Percentiles rank a stretch among this genome's conserved stretches.
phyloP scores from a whole-genome alignment of 768 basidiomycete genomes.

The Gyrodon lividus region DNA sequence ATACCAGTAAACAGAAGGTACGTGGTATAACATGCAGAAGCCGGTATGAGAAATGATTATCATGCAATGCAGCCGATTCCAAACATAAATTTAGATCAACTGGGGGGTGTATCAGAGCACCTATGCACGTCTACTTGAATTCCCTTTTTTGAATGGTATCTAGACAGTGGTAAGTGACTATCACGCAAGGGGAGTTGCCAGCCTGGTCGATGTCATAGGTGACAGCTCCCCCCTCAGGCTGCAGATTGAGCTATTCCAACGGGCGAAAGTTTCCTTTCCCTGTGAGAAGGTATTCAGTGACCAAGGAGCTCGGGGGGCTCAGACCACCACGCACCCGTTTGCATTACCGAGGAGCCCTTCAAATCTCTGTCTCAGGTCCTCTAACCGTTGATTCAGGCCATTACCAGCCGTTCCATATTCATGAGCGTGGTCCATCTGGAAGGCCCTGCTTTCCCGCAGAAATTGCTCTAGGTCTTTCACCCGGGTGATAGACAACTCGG shows the following conservation, averaged over 20 bases:
- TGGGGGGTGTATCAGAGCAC: too few relatives aligned
- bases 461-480: constrained; percentile 65
- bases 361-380: constrained; percentile 19
- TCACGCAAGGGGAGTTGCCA: too few relatives aligned
- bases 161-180: background rate
- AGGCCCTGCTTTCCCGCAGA: constrained; percentile 59
- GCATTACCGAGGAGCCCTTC: constrained; percentile 30
- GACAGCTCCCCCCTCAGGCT: background rate
- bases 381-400: constrained; percentile 8
- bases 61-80: too few relatives aligned
- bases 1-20: too few relatives aligned
- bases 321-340: constrained; percentile 17
- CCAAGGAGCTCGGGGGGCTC: background rate
- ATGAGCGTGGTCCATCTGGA: constrained; percentile 57
- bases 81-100: too few relatives aligned
- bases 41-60: too few relatives aligned
- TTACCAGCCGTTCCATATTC: constrained; percentile 14
- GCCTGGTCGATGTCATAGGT: too few relatives aligned
- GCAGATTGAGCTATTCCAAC: constrained; percentile 7
- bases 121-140: too few relatives aligned
- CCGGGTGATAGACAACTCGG: constrained; percentile 56
- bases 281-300: constrained; percentile 6
- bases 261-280: constrained; percentile 20
- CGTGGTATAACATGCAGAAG: too few relatives aligned
- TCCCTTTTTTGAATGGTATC: background rate